Evolutionary conservation across 176 grass and related monocot species (phyloP).

Genomic region (Guadua angustifolia): DNA sequence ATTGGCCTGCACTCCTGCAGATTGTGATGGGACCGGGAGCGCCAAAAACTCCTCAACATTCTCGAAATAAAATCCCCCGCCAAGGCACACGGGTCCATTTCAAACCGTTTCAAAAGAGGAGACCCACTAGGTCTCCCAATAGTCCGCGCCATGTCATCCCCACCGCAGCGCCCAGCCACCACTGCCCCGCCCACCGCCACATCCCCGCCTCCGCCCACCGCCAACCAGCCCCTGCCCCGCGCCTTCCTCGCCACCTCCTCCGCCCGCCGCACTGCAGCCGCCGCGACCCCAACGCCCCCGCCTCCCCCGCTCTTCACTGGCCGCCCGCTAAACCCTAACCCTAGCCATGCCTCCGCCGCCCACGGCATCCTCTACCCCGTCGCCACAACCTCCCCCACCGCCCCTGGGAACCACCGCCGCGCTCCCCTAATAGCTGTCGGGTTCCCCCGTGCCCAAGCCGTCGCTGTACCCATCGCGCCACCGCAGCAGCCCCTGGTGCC

Average conservation of each 20-base stretch:
- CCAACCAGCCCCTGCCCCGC: slow-evolving; percentile 42
- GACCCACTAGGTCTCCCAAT: slow-evolving; percentile 10
- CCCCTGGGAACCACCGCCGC: slow-evolving; percentile 31
- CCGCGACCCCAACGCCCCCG: background rate
- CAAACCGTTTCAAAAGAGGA: slow-evolving; percentile 44
- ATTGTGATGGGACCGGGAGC: too few species aligned
- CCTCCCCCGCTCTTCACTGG: slow-evolving; percentile 48
- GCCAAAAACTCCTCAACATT: background rate
- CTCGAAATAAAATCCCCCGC: background rate
- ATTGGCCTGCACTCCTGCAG: too few species aligned
- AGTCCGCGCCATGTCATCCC: slow-evolving; percentile 48
- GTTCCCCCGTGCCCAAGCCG: slow-evolving; percentile 47
- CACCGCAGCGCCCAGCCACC: slow-evolving; percentile 31
- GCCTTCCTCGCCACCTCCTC: slow-evolving; percentile 49
- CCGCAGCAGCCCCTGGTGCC: slow-evolving; percentile 33
- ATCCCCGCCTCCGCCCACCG: slow-evolving; percentile 26
- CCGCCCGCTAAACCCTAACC: slow-evolving; percentile 53
- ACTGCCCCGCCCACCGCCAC: slow-evolving; percentile 9
- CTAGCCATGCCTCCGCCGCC: slow-evolving; percentile 29
- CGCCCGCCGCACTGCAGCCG: background rate
- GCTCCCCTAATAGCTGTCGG: slow-evolving; percentile 11
- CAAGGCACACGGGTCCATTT: slow-evolving; percentile 3
- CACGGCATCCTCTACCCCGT: slow-evolving; percentile 49
- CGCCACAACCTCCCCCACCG: background rate
- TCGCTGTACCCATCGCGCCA: slow-evolving; percentile 39